These are phyloP conservation scores for Pythium vanterpoolii DNA, from an alignment of 352 stramenopile genomes.

Conservation along the genomic window DNA sequence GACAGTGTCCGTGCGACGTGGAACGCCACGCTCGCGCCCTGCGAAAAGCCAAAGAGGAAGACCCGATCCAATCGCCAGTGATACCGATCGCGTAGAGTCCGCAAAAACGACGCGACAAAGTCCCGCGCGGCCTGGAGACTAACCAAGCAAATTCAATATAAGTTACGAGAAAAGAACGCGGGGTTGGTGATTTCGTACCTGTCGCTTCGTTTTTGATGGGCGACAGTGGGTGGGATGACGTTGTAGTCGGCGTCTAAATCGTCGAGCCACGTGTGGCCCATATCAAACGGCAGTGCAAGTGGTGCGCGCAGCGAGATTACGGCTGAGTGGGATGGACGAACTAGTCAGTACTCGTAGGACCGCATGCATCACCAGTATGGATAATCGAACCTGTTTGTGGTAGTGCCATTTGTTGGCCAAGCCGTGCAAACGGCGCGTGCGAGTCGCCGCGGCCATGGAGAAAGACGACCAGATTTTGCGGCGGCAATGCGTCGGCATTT, in stretches of 20 bases:
- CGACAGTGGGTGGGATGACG: slow-evolving; percentile 36
- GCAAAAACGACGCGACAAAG: slow-evolving; percentile 45
- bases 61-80: slow-evolving; percentile 47
- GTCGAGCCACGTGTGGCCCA: slow-evolving; percentile 53
- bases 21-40: slow-evolving; percentile 62
- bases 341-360: not conserved
- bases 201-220: slow-evolving; percentile 37
- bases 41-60: slow-evolving; percentile 66
- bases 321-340: not conserved
- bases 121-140: slow-evolving; percentile 38
- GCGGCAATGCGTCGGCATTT: slow-evolving; percentile 16
- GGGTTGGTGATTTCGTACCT: slow-evolving; percentile 35
- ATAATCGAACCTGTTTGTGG: slow-evolving; percentile 54
- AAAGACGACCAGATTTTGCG: slow-evolving; percentile 61
- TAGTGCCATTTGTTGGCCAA: slow-evolving; percentile 51
- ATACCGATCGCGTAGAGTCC: slow-evolving; percentile 44
- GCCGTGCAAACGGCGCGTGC: slow-evolving; percentile 42
- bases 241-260: slow-evolving; percentile 50
- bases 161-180: not conserved
- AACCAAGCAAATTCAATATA: too few relatives aligned
- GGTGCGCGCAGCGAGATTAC: slow-evolving; percentile 51
- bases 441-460: slow-evolving; percentile 62
- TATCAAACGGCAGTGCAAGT: slow-evolving; percentile 46
- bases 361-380: not conserved
- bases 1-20: slow-evolving; percentile 43